Percentiles rank a stretch among this genome's conserved stretches.
Evolutionary conservation across 2,329 filamentous ascomycete genomes (phyloP).

Genomic region (Colletotrichum abscissum): DNA sequence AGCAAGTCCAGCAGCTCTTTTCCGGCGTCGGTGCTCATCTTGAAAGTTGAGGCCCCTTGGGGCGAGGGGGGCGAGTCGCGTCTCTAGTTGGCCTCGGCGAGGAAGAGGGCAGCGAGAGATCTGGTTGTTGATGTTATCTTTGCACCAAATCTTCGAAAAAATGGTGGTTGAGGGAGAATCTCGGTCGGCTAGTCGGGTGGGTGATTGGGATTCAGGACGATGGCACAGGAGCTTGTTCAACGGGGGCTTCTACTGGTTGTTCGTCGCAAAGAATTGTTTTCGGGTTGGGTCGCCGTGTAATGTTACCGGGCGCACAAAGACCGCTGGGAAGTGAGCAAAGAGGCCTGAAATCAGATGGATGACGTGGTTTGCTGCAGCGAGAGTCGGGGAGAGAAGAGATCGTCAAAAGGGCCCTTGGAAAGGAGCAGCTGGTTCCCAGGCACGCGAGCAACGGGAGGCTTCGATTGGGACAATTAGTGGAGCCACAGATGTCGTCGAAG

Average conservation of each 20-base stretch:
- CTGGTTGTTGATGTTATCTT: conserved; percentile 24
- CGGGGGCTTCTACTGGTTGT: background rate
- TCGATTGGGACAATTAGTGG: conserved; percentile 19
- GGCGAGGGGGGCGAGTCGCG: conserved; percentile 16
- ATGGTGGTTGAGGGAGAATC: background rate
- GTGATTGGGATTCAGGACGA: background rate
- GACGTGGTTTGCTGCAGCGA: conserved; percentile 12
- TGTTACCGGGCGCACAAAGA: conserved; percentile 17
- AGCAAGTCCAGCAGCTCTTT: conserved; percentile 61
- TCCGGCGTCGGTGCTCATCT: conserved; percentile 44
- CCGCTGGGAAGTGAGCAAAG: background rate
- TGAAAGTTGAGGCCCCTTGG: conserved; percentile 25
- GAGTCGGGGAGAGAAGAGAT: conserved; percentile 15
- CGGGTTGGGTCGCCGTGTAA: background rate
- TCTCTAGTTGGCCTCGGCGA: conserved; percentile 6
- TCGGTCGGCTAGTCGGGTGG: background rate
- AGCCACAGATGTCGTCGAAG: conserved; percentile 4
- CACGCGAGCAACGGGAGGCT: background rate
- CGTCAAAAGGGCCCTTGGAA: conserved; percentile 1
- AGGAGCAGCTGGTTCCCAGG: background rate
- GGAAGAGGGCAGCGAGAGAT: background rate
- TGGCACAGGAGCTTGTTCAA: background rate
- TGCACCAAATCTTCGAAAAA: background rate
- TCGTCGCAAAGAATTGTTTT: conserved; percentile 1
- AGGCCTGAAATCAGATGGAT: background rate